phyloP scores from a whole-genome alignment of 1,139 yeast species.

The Debaryomycetaceae sp. region DNA sequence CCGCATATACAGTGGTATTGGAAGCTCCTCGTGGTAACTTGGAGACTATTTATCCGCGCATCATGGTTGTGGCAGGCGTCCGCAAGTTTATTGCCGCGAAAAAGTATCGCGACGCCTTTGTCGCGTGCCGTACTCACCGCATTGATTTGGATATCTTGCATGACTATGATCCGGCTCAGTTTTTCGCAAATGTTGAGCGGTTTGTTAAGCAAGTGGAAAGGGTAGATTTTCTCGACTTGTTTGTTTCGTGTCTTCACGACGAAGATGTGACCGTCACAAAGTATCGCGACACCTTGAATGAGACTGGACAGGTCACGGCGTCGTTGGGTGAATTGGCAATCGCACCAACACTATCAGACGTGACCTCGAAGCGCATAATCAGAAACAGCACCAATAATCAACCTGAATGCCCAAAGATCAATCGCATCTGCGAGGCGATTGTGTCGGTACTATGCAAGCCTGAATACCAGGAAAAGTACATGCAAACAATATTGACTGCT shows the following conservation, averaged over 20 bases:
- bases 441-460: constrained; percentile 45
- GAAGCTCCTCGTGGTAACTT: constrained; percentile 96
- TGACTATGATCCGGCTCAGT: constrained; percentile 71
- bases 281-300: constrained; percentile 59
- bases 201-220: constrained; percentile 64
- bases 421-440: constrained; percentile 64
- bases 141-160: constrained; percentile 82
- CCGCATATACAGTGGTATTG: constrained; percentile 69
- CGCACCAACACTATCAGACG: neutral
- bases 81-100: constrained; percentile 51
- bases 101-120: constrained; percentile 62
- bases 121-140: constrained; percentile 81
- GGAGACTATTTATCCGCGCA: constrained; percentile 89
- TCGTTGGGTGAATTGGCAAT: constrained; percentile 2
- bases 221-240: constrained; percentile 74
- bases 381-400: constrained; percentile 18
- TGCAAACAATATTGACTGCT: constrained; percentile 80
- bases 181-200: constrained; percentile 49
- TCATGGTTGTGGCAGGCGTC: constrained; percentile 80
- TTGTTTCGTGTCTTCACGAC: constrained; percentile 74
- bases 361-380: constrained; percentile 12
- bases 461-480: constrained; percentile 44
- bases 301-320: constrained; percentile 6
- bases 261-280: constrained; percentile 81
- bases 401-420: constrained; percentile 37